Evolutionary conservation across 2,329 filamentous ascomycete species (phyloP).

Genomic region (Colletotrichum tanaceti): DNA sequence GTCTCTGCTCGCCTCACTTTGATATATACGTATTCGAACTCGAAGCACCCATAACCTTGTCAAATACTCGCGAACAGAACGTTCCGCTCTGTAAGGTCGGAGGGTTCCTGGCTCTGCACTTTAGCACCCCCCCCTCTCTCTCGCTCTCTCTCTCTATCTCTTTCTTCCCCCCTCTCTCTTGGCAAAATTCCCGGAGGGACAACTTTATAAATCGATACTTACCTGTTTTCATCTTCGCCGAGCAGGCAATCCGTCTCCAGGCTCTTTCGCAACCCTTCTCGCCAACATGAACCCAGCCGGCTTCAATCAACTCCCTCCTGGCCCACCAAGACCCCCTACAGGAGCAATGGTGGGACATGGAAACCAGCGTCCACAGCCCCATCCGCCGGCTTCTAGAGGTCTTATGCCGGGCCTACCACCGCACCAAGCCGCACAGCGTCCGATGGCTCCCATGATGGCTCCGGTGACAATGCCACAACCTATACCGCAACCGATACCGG

Average conservation of each 20-base stretch:
- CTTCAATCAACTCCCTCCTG: constrained; percentile 10
- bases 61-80: background rate
- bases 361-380: constrained; percentile 19
- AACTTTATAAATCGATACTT: constrained; percentile 18
- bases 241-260: background rate
- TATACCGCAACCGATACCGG: constrained; percentile 10
- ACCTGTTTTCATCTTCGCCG: background rate
- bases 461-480: background rate
- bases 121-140: background rate
- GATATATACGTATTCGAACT: constrained; percentile 4
- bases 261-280: background rate
- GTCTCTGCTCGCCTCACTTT: constrained; percentile 37
- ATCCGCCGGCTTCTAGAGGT: background rate
- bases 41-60: background rate
- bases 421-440: background rate
- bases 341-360: constrained; percentile 1
- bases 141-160: too few species aligned
- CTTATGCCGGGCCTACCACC: background rate
- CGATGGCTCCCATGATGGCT: constrained; percentile 1
- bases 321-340: constrained; percentile 4
- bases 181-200: background rate
- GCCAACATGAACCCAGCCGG: constrained; percentile 27
- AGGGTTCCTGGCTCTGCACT: background rate
- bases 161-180: background rate
- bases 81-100: constrained; percentile 1